Evolutionary conservation across 2,329 filamentous ascomycete species (phyloP).

Genomic region (Gliomastix tumulicola): DNA sequence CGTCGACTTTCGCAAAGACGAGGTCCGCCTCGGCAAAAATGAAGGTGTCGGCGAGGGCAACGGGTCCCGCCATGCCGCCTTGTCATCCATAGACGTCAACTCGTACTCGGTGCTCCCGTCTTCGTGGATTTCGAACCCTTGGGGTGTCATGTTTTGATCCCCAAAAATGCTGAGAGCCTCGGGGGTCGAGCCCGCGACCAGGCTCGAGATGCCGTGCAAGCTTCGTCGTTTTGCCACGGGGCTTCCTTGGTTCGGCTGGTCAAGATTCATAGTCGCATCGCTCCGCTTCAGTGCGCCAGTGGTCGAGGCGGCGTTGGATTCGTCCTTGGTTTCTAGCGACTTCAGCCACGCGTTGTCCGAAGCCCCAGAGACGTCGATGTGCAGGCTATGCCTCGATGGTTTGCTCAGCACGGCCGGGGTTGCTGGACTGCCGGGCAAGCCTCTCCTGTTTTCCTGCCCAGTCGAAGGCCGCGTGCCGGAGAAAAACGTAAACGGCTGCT

Average conservation of each 20-base stretch:
- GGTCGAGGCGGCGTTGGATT: constrained; percentile 18
- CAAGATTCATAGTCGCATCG: constrained; percentile 83
- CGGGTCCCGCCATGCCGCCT: constrained; percentile 26
- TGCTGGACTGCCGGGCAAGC: constrained; percentile 7
- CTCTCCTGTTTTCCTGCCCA: constrained; percentile 36
- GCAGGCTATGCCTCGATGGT: constrained; percentile 44
- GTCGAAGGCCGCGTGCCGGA: constrained; percentile 4
- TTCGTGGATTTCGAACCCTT: constrained; percentile 45
- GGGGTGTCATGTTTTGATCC: constrained; percentile 24
- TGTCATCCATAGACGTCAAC: constrained; percentile 27
- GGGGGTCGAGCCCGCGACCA: constrained; percentile 35
- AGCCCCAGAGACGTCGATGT: constrained; percentile 48
- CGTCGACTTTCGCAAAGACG: constrained; percentile 79
- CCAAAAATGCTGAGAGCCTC: constrained; percentile 73
- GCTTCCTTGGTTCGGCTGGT: constrained; percentile 70
- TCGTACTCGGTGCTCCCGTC: constrained; percentile 45
- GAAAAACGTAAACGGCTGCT: constrained; percentile 6
- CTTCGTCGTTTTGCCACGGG: constrained; percentile 89
- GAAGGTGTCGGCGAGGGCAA: constrained; percentile 36
- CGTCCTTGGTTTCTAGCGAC: constrained; percentile 36
- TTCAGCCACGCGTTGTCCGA: constrained; percentile 43
- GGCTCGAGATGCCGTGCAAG: constrained; percentile 65
- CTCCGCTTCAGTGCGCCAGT: constrained; percentile 87
- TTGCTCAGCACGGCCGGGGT: constrained; percentile 23
- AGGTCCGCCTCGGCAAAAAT: constrained; percentile 60